Evolutionary conservation across 73 alveolate species (phyloP), one percentile per base, ranked within the genome.

Genomic region (Paramecium biaurelia): DNA sequence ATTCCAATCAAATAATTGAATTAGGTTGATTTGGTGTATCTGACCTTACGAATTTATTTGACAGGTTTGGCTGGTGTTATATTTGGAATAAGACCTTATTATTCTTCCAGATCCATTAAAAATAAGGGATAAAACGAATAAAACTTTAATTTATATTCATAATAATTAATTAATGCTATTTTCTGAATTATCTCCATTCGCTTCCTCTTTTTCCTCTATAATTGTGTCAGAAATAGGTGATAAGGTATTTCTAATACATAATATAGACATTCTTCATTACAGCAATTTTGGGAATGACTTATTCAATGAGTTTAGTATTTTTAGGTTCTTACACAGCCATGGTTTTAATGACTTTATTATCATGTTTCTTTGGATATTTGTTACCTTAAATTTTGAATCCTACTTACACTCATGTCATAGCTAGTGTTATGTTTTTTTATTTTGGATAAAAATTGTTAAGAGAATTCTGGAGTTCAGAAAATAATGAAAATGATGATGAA

Each of bases 161-260:
- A 63, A 30, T 63, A 63, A 63, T 63, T 63, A 30, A 63, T 63
- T 30, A 30, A 63, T 63, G 47, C 23, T 63, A 63, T 63, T 63
- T 26, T 63, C 86, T 35, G 63, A 72, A 72, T 72, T 72, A 21
- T 35, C 86, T 9, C 86, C 86, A 72, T 72, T 72, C 9, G 63
- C 86, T 34, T 72, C 86, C 7, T 70, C 86, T 1, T 70, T 35
- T 72, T 35, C 86, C 8, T 72, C 86, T 34, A 34, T 72, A 4
- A 34, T 34, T 14, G 86, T 72, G 0, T 72, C 63, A 28, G 59
- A 37, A 18, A 72, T 72, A 35, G 86, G 63, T 28, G 86, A 34
- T 72, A 72, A 72, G 26, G 86, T 72, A 72, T 20, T 67, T 12
- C 5, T 18, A 1, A 4, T 35, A 30, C 85, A 35, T 15, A 72